These are phyloP conservation scores for Podaxis sp. DNA, from an alignment of 768 basidiomycete species.

Conservation along the genomic window DNA sequence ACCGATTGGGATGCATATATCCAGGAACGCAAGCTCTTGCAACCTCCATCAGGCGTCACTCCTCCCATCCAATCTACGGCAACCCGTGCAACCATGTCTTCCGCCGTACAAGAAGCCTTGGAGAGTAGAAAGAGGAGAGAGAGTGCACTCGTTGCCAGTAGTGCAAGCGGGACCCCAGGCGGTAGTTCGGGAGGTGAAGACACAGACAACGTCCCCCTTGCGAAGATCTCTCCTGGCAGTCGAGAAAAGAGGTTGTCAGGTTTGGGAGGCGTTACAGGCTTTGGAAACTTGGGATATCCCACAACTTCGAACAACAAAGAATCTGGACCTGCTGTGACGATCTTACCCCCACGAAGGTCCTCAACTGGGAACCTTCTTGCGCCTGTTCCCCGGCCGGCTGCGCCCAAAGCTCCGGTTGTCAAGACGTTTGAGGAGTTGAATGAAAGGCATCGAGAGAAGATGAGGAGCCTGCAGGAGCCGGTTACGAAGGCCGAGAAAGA, in stretches of 20 bases:
- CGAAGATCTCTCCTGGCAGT: conserved; percentile 14
- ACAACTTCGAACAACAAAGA: conserved; percentile 1
- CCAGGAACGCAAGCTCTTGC: conserved; percentile 78
- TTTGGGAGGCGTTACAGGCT: conserved; percentile 6
- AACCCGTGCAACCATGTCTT: conserved; percentile 52
- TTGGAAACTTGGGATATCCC: conserved; percentile 9
- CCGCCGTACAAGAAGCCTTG: conserved; percentile 75
- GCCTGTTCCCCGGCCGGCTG: conserved; percentile 46
- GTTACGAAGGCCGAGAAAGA: conserved; percentile 80
- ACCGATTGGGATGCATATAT: conserved; percentile 89
- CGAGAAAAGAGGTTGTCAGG: conserved; percentile 9
- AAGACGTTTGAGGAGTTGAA: conserved; percentile 86
- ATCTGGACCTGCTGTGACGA: conserved; percentile 30
- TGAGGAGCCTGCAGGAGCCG: conserved; percentile 79
- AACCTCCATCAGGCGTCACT: conserved; percentile 78
- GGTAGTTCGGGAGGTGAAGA: conserved; percentile 17
- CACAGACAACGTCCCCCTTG: conserved; percentile 13
- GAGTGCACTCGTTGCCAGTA: conserved; percentile 48
- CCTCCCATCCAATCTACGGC: conserved; percentile 73
- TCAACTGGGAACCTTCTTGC: conserved; percentile 31
- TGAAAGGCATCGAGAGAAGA: conserved; percentile 82
- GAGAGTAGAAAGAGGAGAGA: conserved; percentile 70
- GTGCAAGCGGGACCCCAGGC: conserved; percentile 14
- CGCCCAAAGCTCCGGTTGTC: conserved; percentile 53
- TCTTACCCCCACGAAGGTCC: conserved; percentile 45